Evolutionary conservation across 805 yeast genomes (phyloP).

Genomic region (Nakazawaea ernobii): DNA sequence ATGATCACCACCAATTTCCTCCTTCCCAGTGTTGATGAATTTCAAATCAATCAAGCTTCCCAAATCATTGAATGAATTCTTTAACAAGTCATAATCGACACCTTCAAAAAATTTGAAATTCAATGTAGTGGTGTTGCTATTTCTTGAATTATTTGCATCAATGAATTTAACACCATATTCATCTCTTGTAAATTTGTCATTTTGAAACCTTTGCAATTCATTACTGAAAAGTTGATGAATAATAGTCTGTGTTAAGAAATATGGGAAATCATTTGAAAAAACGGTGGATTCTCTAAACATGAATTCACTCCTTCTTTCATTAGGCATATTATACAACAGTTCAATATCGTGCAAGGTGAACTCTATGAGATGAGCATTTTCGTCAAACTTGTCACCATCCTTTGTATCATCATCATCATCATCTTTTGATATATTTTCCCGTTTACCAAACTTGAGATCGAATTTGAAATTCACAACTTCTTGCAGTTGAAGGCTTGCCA

Average conservation of each 20-base stretch:
- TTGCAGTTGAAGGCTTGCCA: slow-evolving; percentile 21
- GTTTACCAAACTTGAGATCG: slow-evolving; percentile 16
- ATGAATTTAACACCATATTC: not conserved
- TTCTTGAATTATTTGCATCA: not conserved
- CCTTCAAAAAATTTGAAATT: slow-evolving; percentile 1
- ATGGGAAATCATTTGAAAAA: slow-evolving; percentile 46
- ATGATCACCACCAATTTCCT: not conserved
- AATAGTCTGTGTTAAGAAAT: slow-evolving; percentile 35
- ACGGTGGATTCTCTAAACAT: slow-evolving; percentile 31
- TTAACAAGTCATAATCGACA: not conserved
- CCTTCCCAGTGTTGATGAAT: not conserved
- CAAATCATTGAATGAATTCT: not conserved
- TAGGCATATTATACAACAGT: slow-evolving; percentile 23
- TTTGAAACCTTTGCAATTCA: slow-evolving; percentile 20
- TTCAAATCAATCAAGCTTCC: not conserved
- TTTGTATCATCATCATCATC: not conserved
- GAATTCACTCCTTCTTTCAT: slow-evolving; percentile 20
- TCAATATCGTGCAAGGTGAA: slow-evolving; percentile 16
- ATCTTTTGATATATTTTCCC: slow-evolving; percentile 6
- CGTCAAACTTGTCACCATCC: slow-evolving; percentile 9
- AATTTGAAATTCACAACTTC: slow-evolving; percentile 15
- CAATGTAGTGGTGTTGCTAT: slow-evolving; percentile 12
- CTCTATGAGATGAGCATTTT: slow-evolving; percentile 17
- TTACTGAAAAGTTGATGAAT: slow-evolving; percentile 23
- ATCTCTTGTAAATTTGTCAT: slow-evolving; percentile 17